Evolutionary conservation across 2,329 filamentous ascomycete genomes (phyloP).

Genomic region (Sporothrix pseudoabietina): DNA sequence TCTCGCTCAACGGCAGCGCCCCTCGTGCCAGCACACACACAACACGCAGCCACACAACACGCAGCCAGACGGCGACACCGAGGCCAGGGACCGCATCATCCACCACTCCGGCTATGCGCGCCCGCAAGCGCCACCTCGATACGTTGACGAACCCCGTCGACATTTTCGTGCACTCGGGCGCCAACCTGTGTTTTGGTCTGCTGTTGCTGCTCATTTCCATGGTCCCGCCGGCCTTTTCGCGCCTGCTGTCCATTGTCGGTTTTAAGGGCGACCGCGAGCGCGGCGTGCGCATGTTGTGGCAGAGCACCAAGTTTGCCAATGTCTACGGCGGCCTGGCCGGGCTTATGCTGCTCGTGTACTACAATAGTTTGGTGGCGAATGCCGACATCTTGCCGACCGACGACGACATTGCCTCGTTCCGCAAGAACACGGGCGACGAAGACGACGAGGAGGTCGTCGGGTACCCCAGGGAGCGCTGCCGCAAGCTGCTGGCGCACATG

Average conservation of each 20-base stretch:
- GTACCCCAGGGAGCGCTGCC: conserved; percentile 71
- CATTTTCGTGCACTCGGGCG: conserved; percentile 84
- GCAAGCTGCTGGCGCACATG: conserved; percentile 71
- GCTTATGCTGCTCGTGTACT: conserved; percentile 78
- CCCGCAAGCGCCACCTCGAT: conserved; percentile 55
- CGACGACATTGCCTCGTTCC: conserved; percentile 51
- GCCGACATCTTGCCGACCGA: conserved; percentile 80
- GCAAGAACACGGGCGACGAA: conserved; percentile 37
- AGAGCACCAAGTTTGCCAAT: conserved; percentile 80
- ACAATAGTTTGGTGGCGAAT: conserved; percentile 82
- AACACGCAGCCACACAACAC: neutral
- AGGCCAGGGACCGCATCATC: conserved; percentile 35
- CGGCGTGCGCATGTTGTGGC: conserved; percentile 86
- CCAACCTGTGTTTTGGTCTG: conserved; percentile 86
- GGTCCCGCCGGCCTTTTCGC: conserved; percentile 87
- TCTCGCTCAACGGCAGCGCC: conserved; percentile 26
- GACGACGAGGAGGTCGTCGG: conserved; percentile 62
- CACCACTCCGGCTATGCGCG: conserved; percentile 34
- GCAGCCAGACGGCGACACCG: neutral
- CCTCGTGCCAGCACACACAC: neutral
- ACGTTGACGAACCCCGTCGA: conserved; percentile 76
- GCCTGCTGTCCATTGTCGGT: conserved; percentile 82
- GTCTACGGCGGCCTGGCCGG: conserved; percentile 91
- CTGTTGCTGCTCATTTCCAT: conserved; percentile 86
- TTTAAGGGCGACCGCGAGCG: conserved; percentile 85